These are phyloP conservation scores for Lactifluus echinatus DNA, from an alignment of 768 basidiomycete species.

Conservation along the genomic window DNA sequence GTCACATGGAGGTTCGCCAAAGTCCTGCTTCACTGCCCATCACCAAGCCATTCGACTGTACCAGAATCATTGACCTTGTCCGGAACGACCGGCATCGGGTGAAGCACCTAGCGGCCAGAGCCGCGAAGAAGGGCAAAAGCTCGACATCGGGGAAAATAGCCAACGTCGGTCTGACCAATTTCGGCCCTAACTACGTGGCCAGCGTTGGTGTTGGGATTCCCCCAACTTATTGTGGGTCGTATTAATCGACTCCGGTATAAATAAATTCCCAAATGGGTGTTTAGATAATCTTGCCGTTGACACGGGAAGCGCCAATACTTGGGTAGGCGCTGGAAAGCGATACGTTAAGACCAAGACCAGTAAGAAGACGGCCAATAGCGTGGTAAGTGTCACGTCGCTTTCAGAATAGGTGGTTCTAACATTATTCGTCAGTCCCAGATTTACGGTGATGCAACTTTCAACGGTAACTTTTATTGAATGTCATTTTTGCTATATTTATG, in stretches of 20 bases:
- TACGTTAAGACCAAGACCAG: background rate
- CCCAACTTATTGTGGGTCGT: slow-evolving; percentile 28
- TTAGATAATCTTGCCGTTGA: background rate
- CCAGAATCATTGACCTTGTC: too few species aligned
- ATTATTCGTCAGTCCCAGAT: background rate
- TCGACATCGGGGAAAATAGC: too few species aligned
- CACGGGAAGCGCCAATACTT: slow-evolving; percentile 5
- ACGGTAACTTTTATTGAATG: background rate
- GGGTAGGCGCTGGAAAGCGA: background rate
- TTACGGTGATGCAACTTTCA: background rate
- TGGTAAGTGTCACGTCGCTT: background rate
- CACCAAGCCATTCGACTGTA: too few species aligned
- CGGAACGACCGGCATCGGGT: too few species aligned
- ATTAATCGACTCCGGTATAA: background rate
- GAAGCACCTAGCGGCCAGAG: too few species aligned
- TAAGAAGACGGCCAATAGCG: background rate
- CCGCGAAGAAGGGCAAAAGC: too few species aligned
- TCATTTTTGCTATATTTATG: background rate
- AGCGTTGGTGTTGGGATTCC: slow-evolving; percentile 44
- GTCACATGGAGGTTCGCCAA: too few species aligned
- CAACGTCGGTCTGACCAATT: slow-evolving; percentile 36
- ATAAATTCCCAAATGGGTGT: background rate
- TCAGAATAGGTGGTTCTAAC: background rate
- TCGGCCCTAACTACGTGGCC: slow-evolving; percentile 37
- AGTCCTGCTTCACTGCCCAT: too few species aligned